Evolutionary conservation across 768 basidiomycete genomes (phyloP).

Genomic region (Lactarius sanguifluus): DNA sequence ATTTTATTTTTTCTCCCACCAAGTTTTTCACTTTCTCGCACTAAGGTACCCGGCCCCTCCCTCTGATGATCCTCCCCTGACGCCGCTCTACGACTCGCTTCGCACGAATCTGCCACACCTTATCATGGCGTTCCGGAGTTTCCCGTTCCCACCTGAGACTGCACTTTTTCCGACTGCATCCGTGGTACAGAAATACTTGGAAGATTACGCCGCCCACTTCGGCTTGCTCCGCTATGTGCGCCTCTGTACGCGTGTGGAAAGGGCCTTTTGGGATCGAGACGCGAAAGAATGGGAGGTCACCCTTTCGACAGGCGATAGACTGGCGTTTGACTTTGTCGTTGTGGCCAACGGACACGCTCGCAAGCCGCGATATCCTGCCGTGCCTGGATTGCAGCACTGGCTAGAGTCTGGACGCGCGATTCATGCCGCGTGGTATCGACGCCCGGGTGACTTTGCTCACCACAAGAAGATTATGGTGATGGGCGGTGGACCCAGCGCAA

Average conservation of each 20-base stretch:
- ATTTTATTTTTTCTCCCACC: too few species aligned
- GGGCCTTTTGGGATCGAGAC: conserved; percentile 41
- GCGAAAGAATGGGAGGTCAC: conserved; percentile 50
- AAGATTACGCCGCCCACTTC: conserved; percentile 63
- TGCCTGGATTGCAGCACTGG: conserved; percentile 64
- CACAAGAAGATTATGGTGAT: conserved; percentile 46
- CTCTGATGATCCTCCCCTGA: conserved; percentile 52
- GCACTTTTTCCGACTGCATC: conserved; percentile 64
- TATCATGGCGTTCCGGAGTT: conserved; percentile 65
- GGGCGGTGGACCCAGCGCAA: conserved; percentile 60
- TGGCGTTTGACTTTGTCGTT: conserved; percentile 61
- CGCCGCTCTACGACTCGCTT: conserved; percentile 75
- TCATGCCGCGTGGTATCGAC: conserved; percentile 71
- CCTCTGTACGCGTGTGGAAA: conserved; percentile 57
- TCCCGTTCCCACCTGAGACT: conserved; percentile 69
- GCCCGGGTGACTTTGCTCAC: conserved; percentile 40
- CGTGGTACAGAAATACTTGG: conserved; percentile 66
- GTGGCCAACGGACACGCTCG: conserved; percentile 78
- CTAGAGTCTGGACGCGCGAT: conserved; percentile 48
- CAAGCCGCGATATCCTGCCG: conserved; percentile 58
- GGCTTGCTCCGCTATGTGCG: conserved; percentile 59
- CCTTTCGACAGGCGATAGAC: conserved; percentile 38
- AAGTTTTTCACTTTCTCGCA: not conserved
- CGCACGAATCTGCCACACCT: conserved; percentile 84
- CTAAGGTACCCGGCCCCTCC: conserved; percentile 56